Conservation (phyloP, 2,329 filamentous ascomycete species). For the Zelopaecilomyces penicillatus region DNA sequence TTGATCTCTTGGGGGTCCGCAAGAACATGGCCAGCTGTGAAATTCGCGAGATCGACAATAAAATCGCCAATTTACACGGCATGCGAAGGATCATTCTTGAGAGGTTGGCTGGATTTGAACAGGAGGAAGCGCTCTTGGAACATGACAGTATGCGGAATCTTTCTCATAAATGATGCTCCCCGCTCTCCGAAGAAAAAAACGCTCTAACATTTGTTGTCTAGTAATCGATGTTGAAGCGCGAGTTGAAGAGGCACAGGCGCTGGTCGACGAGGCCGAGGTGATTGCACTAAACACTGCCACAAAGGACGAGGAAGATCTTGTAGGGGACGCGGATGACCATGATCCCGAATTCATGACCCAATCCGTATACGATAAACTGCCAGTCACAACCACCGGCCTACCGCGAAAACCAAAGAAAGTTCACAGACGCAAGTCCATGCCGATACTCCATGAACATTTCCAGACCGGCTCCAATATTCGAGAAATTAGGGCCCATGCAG, state of each 20-base stretch:
- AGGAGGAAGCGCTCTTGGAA: slow-evolving; percentile 83
- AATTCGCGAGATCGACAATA: slow-evolving; percentile 93
- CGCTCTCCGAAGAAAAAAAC: no score
- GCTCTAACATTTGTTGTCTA: slow-evolving; percentile 28
- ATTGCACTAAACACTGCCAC: slow-evolving; percentile 43
- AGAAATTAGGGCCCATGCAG: slow-evolving; percentile 80
- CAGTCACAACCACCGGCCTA: slow-evolving; percentile 42
- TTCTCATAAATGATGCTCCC: neutral
- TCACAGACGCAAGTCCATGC: slow-evolving; percentile 74
- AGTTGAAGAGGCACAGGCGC: slow-evolving; percentile 52
- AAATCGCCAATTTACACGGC: slow-evolving; percentile 83
- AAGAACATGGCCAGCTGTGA: slow-evolving; percentile 98
- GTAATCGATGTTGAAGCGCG: slow-evolving; percentile 55
- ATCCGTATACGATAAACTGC: slow-evolving; percentile 91
- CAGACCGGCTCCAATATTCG: slow-evolving; percentile 81
- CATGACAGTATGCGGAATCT: slow-evolving; percentile 57
- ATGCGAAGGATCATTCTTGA: slow-evolving; percentile 92
- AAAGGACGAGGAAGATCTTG: slow-evolving; percentile 45
- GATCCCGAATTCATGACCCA: slow-evolving; percentile 80
- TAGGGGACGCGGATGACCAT: slow-evolving; percentile 41
- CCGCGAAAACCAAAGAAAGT: slow-evolving; percentile 44
- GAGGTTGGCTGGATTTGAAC: slow-evolving; percentile 74
- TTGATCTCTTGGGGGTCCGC: slow-evolving; percentile 84
- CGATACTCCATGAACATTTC: slow-evolving; percentile 91
- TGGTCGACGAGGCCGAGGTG: slow-evolving; percentile 50